Evolutionary conservation across 2,329 filamentous ascomycete species (phyloP).

Genomic region (Apiospora pterosperma): DNA sequence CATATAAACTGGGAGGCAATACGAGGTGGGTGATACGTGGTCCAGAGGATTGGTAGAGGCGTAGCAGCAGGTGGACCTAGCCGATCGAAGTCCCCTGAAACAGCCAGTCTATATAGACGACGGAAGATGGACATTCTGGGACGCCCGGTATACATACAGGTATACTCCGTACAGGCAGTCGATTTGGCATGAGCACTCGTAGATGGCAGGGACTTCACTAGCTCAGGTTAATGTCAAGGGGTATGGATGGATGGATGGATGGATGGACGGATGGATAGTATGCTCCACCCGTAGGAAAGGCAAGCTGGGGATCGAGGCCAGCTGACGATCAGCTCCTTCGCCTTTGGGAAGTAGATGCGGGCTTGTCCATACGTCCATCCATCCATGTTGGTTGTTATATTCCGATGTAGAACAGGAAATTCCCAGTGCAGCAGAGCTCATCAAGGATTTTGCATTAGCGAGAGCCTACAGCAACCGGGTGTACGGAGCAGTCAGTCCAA

Average conservation of each 20-base stretch:
- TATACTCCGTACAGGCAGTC: background rate
- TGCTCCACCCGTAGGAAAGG: background rate
- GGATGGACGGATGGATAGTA: background rate
- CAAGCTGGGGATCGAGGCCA: background rate
- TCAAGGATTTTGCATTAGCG: background rate
- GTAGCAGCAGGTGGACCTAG: background rate
- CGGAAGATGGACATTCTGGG: background rate
- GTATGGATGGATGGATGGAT: too few species aligned
- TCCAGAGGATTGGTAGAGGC: background rate
- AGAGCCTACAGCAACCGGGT: background rate
- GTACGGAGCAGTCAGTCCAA: background rate
- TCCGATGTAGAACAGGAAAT: background rate
- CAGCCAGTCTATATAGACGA: background rate
- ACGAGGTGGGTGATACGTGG: background rate
- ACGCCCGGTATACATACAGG: background rate
- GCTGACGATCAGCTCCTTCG: background rate
- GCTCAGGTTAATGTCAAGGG: constrained; percentile 1
- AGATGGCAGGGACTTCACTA: background rate
- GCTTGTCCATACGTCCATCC: background rate
- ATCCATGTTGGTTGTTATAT: too few species aligned
- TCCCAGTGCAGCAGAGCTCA: background rate
- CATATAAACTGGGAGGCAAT: background rate
- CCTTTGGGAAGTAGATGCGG: background rate
- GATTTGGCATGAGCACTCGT: too few species aligned
- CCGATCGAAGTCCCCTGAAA: background rate